These are phyloP conservation scores for Carpinus fangiana DNA, from an alignment of 306 rosid species.

Conservation along the genomic window DNA sequence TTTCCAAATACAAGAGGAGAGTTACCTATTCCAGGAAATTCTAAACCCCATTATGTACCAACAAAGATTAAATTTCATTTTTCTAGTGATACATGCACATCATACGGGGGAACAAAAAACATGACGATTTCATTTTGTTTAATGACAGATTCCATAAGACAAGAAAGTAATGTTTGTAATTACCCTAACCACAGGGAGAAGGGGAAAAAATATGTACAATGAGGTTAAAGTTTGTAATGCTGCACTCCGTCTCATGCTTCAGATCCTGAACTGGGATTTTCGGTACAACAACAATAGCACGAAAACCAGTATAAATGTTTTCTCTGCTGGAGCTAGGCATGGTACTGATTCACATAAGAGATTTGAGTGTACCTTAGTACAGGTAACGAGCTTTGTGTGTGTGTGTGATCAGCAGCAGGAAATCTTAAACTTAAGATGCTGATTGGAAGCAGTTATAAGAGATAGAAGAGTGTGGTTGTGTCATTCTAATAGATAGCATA, in stretches of 20 bases:
- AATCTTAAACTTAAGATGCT: background rate
- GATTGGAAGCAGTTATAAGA: background rate
- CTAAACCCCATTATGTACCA: too few species aligned
- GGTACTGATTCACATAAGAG: constrained; percentile 68
- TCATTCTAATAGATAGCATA: constrained; percentile 5
- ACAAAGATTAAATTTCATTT: constrained; percentile 4
- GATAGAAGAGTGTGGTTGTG: background rate
- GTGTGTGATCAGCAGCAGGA: background rate
- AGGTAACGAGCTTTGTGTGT: constrained; percentile 50
- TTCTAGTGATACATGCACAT: too few species aligned
- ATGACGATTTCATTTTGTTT: too few species aligned
- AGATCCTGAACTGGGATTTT: constrained; percentile 96
- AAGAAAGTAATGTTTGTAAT: too few species aligned
- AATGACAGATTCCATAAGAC: too few species aligned
- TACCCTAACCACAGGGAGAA: too few species aligned
- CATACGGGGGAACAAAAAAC: too few species aligned
- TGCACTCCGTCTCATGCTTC: constrained; percentile 87
- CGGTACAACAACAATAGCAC: constrained; percentile 38
- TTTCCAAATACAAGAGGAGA: too few species aligned
- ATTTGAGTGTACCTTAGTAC: constrained; percentile 78
- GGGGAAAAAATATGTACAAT: too few species aligned
- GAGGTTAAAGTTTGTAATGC: constrained; percentile 87
- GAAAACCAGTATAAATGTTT: constrained; percentile 48
- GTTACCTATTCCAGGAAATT: too few species aligned
- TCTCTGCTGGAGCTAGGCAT: constrained; percentile 58